phyloP scores from a whole-genome alignment of 169 alveolate genomes.

The Plasmodium sp. region DNA sequence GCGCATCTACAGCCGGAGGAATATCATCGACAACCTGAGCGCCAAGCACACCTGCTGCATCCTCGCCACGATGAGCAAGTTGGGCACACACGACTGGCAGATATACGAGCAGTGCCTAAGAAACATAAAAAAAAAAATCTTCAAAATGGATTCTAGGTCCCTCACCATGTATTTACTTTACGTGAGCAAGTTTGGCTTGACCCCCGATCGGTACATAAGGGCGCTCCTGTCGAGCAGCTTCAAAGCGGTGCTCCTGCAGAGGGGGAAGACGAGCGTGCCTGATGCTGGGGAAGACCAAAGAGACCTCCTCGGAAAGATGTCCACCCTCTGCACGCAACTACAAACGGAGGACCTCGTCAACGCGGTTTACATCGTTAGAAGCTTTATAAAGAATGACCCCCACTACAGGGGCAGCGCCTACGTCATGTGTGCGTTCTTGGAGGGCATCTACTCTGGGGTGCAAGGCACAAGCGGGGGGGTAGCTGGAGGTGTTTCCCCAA shows the following conservation, averaged over 20 bases:
- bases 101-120: constrained; percentile 39
- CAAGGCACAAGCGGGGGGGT: neutral
- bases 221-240: constrained; percentile 9
- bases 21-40: constrained; percentile 33
- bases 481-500: neutral
- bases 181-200: constrained; percentile 43
- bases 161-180: constrained; percentile 42
- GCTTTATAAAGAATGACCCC: constrained; percentile 32
- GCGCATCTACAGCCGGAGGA: neutral
- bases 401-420: neutral
- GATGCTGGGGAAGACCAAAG: neutral
- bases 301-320: neutral
- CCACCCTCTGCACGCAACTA: neutral
- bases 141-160: constrained; percentile 37
- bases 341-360: constrained; percentile 35
- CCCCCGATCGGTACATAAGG: constrained; percentile 33
- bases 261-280: neutral
- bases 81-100: constrained; percentile 21
- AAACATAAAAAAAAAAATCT: constrained; percentile 40
- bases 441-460: neutral
- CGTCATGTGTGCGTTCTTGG: constrained; percentile 19
- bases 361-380: constrained; percentile 39
- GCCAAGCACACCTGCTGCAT: constrained; percentile 26
- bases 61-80: constrained; percentile 22
- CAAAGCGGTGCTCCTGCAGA: neutral